Conservation (phyloP, 257 asterid species). For the Avicennia marina region DNA sequence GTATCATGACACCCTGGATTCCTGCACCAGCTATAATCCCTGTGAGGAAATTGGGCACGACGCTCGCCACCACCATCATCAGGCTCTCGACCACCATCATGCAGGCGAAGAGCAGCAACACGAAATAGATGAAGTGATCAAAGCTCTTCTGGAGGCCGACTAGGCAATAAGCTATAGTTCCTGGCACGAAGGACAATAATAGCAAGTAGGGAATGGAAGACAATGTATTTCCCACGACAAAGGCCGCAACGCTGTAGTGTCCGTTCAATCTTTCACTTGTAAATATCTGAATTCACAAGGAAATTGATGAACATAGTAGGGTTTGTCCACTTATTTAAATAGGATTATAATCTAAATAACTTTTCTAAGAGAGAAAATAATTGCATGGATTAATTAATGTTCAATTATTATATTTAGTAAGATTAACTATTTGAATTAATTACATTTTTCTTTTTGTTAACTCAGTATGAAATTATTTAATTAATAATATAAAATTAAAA, state of each 20-base stretch:
- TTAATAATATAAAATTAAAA: no score
- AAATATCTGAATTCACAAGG: slow-evolving; percentile 31
- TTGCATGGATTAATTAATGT: no score
- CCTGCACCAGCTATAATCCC: slow-evolving; percentile 59
- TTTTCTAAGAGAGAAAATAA: no score
- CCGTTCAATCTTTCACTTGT: slow-evolving; percentile 55
- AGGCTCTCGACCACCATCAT: slow-evolving; percentile 61
- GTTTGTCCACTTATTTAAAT: no score
- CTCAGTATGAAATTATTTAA: no score
- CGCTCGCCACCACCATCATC: slow-evolving; percentile 56
- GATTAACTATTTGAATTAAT: no score
- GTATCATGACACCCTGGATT: slow-evolving; percentile 56
- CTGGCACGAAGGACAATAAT: slow-evolving; percentile 39
- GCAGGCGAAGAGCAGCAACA: slow-evolving; percentile 31
- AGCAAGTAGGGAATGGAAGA: slow-evolving; percentile 53
- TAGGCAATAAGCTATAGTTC: slow-evolving; percentile 48
- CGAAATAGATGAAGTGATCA: slow-evolving; percentile 41
- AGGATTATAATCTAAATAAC: background rate
- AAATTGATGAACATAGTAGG: no score
- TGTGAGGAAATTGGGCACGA: slow-evolving; percentile 48
- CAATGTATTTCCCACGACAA: slow-evolving; percentile 49
- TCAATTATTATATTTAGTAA: no score
- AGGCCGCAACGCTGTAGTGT: slow-evolving; percentile 37
- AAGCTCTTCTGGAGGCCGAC: slow-evolving; percentile 44
- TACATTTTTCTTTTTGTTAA: no score